phyloP scores from a whole-genome alignment of 345 rosid genomes.

The Viola odorata region DNA sequence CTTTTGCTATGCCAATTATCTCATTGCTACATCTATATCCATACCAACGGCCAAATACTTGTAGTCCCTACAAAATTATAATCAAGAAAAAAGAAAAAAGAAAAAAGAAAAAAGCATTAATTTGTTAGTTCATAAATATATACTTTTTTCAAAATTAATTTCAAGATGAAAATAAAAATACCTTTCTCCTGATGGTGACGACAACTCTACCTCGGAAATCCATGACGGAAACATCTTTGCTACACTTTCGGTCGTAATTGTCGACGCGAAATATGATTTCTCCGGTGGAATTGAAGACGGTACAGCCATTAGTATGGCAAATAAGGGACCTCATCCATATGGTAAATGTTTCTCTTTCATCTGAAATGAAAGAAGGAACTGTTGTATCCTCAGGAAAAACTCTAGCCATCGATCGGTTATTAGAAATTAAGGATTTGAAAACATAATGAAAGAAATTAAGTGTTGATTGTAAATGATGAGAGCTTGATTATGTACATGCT shows the following conservation, averaged over 20 bases:
- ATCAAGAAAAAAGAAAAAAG: background rate
- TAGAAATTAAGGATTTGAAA: no score
- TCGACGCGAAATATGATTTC: constrained; percentile 38
- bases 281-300: constrained; percentile 36
- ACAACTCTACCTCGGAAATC: constrained; percentile 40
- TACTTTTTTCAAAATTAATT: background rate
- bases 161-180: background rate
- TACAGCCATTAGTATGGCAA: constrained; percentile 41
- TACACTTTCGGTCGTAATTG: constrained; percentile 36
- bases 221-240: constrained; percentile 37
- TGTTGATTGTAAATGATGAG: no score
- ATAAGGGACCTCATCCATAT: constrained; percentile 53
- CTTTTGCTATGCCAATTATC: background rate
- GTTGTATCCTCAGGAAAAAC: constrained; percentile 14
- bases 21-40: constrained; percentile 20
- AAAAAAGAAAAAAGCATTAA: background rate
- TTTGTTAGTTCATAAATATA: background rate
- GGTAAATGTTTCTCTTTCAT: constrained; percentile 27
- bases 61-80: constrained; percentile 23
- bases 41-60: constrained; percentile 29
- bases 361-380: constrained; percentile 15
- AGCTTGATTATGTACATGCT: no score
- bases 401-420: constrained; percentile 32
- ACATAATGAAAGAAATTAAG: no score
- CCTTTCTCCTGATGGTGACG: constrained; percentile 36